Percentiles rank a stretch among this genome's conserved stretches.
Conservation (phyloP, 805 yeast species). For the Candida ortonii region DNA sequence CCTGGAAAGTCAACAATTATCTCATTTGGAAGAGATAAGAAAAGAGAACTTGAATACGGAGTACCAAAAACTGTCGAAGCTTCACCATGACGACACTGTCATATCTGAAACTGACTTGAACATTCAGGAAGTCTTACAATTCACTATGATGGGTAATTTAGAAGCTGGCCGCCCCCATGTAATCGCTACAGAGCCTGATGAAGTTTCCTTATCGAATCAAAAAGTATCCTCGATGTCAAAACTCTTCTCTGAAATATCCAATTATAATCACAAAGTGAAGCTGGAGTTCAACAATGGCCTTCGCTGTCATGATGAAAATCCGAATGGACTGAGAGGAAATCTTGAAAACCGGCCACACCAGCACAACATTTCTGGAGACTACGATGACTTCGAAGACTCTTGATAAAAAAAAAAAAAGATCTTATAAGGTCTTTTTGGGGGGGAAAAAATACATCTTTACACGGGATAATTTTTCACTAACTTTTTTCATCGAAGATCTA, state of each 20-base stretch:
- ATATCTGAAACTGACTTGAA: conserved; percentile 14
- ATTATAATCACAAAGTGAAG: conserved; percentile 11
- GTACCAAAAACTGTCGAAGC: conserved; percentile 7
- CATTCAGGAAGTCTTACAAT: conserved; percentile 28
- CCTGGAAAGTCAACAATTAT: conserved; percentile 6
- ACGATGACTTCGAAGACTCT: no score
- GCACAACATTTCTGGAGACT: no score
- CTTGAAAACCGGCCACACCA: no score
- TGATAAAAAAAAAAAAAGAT: no score
- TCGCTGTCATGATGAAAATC: no score
- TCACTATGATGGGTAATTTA: conserved; percentile 26
- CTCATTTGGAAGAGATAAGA: conserved; percentile 22
- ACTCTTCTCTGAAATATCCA: conserved; percentile 6
- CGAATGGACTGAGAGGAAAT: no score
- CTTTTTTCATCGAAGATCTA: not conserved
- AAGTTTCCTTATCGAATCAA: no score
- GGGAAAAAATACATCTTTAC: no score
- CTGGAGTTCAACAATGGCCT: conserved; percentile 9
- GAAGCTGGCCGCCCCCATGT: conserved; percentile 24
- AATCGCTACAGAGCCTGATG: no score
- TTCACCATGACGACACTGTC: not conserved
- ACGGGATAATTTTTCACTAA: not conserved
- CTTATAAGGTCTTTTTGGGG: no score
- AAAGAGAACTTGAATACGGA: conserved; percentile 20
- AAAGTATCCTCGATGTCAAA: conserved; percentile 8